phyloP scores from a whole-genome alignment of 148 eudicot species.

The Mesembryanthemum crystallinum region DNA sequence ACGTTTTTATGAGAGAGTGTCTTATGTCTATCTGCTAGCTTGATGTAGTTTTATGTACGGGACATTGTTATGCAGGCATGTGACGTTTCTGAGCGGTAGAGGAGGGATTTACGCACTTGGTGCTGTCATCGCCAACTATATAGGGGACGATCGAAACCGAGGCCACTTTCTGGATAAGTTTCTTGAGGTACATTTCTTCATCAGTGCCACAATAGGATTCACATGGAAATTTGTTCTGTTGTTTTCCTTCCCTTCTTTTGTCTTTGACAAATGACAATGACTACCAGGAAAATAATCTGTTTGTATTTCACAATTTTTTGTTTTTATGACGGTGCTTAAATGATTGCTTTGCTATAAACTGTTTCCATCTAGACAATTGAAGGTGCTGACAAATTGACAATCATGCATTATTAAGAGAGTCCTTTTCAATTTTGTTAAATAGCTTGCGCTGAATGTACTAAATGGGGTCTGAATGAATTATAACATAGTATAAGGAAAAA shows the following conservation, averaged over 20 bases:
- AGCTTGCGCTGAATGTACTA: too few species aligned
- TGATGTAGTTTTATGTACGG: background rate
- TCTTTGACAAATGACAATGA: too few species aligned
- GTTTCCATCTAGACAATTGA: too few species aligned
- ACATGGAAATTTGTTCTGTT: background rate
- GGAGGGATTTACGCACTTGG: slow-evolving; percentile 76
- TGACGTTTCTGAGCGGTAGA: slow-evolving; percentile 69
- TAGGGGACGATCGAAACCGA: slow-evolving; percentile 46
- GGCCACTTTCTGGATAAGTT: slow-evolving; percentile 44
- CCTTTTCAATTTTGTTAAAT: too few species aligned
- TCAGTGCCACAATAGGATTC: background rate
- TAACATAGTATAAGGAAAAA: too few species aligned
- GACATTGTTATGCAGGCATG: slow-evolving; percentile 39
- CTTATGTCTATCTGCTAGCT: background rate
- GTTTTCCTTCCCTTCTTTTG: background rate
- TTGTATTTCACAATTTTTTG: too few species aligned
- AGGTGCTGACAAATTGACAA: too few species aligned
- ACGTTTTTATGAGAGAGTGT: background rate
- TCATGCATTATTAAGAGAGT: too few species aligned
- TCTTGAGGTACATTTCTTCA: slow-evolving; percentile 43
- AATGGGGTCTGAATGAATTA: too few species aligned
- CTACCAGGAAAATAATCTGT: too few species aligned
- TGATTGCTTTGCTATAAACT: too few species aligned
- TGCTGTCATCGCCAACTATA: slow-evolving; percentile 46
- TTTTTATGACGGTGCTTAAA: too few species aligned